Base-by-base conservation (phyloP, 495 filamentous ascomycete genomes). In the Evansstolkia leycettana region DNA sequence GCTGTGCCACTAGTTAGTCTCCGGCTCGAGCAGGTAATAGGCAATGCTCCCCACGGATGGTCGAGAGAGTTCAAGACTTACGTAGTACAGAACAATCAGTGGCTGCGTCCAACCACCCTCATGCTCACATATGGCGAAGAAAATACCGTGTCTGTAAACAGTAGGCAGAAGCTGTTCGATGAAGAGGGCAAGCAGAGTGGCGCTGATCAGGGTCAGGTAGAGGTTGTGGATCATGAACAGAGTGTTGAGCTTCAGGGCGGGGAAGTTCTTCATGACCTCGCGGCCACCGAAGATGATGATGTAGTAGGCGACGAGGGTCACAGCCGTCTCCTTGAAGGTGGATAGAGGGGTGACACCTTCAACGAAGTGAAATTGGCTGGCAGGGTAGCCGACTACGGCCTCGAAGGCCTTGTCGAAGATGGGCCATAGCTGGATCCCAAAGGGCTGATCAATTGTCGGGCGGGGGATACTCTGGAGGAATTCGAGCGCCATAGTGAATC, bases 341-440 rank as follows among this genome's bases (percentile, higher is more conserved):
- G 73, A 75, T 50, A 82, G 55, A 14, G 73, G 66, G 25, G 77
- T 82, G 43, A 62, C 47, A 20, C 70, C 73, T 34, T 65, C 57
- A 23, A 61, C 52, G 58, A 82, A 82, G 16, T 60, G 54, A 54
- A 79, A 80, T 17, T 77, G 58, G 43, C 69, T 65, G 30, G 77
- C 62, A 15, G 70, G 62, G 53, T 75, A 77, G 37, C 88, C 89
- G 36, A 68, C 70, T 31, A 84, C 72, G 24, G 58, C 51, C 55
- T 79, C 75, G 61, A 80, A 95, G 48, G 70, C 76, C 62, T 83
- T 76, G 64, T 78, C 79, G 73, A 96, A 98, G 62, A 90, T 73
- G 40, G 90, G 89, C 90, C 90, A 98, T 60, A 96, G 60, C 28
- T 82, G 65, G 40, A 95, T 67, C 52, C 88, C 90, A 54, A 98